Percentiles rank a stretch among this genome's conserved stretches.
Conservation (phyloP, 352 stramenopile species). For the Globisporangium perplexum region DNA sequence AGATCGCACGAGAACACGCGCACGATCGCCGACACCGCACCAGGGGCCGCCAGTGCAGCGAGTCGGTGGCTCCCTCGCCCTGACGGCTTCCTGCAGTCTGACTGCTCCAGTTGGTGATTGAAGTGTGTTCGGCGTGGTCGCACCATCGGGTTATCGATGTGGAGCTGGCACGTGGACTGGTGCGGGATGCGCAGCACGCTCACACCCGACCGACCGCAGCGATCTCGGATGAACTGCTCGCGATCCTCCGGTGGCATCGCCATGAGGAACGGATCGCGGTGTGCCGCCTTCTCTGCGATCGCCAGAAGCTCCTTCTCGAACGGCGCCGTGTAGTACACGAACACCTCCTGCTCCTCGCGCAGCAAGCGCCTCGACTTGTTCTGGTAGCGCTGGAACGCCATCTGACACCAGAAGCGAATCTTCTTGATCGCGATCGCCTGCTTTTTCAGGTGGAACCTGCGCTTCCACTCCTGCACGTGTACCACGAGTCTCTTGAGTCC, state of each 20-base stretch:
- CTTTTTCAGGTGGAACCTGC: slow-evolving; percentile 43
- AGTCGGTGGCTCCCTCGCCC: background rate
- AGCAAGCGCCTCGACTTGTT: slow-evolving; percentile 50
- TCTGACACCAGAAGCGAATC: slow-evolving; percentile 74
- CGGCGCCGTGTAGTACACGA: slow-evolving; percentile 64
- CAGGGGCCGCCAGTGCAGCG: background rate
- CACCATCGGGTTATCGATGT: slow-evolving; percentile 15
- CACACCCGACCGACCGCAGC: slow-evolving; percentile 43
- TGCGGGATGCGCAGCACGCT: slow-evolving; percentile 45
- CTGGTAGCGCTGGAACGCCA: slow-evolving; percentile 60
- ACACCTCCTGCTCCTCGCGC: slow-evolving; percentile 51
- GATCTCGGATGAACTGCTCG: slow-evolving; percentile 35
- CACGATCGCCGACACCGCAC: slow-evolving; percentile 26
- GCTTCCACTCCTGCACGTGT: slow-evolving; percentile 52
- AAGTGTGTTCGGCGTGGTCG: slow-evolving; percentile 2
- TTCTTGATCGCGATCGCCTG: slow-evolving; percentile 66
- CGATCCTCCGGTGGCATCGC: slow-evolving; percentile 32
- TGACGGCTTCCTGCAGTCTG: background rate
- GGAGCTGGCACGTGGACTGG: slow-evolving; percentile 13
- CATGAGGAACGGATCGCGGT: slow-evolving; percentile 66
- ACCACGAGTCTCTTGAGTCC: slow-evolving; percentile 44
- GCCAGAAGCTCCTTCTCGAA: slow-evolving; percentile 55
- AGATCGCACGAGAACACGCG: slow-evolving; percentile 48
- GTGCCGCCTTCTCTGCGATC: slow-evolving; percentile 37
- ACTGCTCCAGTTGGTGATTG: background rate